phyloP scores from a whole-genome alignment of 2,329 filamentous ascomycete genomes.

The Aspergillus sp. region DNA sequence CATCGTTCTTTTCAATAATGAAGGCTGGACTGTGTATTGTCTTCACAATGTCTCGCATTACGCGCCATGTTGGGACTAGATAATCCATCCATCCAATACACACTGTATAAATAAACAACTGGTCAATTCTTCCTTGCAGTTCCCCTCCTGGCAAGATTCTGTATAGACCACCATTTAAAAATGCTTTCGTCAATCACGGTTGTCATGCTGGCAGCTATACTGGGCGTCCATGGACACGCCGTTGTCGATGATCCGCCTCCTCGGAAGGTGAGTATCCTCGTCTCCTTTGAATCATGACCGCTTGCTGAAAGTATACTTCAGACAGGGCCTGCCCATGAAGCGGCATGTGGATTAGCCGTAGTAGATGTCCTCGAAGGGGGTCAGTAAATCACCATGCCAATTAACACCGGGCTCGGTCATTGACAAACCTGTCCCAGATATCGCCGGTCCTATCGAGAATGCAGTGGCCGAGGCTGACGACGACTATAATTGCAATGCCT shows the following conservation, averaged over 20 bases:
- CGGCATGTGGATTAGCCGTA: neutral
- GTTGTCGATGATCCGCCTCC: neutral
- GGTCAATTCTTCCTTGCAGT: too few species aligned
- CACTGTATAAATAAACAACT: too few species aligned
- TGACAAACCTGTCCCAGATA: neutral
- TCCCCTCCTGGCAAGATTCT: too few species aligned
- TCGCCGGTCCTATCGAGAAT: neutral
- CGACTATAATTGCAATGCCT: constrained; percentile 2
- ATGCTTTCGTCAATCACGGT: too few species aligned
- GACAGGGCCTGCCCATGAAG: neutral
- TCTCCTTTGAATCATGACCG: fast-evolving
- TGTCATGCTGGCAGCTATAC: too few species aligned
- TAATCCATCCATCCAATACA: too few species aligned
- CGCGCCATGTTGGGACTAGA: too few species aligned
- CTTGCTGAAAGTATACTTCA: neutral
- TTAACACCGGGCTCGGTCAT: neutral
- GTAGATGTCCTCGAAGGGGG: neutral
- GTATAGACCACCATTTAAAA: too few species aligned
- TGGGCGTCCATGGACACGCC: neutral
- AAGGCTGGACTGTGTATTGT: too few species aligned
- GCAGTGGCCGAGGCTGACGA: neutral
- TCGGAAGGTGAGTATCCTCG: neutral
- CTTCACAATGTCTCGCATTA: too few species aligned
- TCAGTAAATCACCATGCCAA: neutral
- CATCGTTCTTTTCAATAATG: too few species aligned